Conservation (phyloP, 257 asterid species). For the Capsicum pubescens region DNA sequence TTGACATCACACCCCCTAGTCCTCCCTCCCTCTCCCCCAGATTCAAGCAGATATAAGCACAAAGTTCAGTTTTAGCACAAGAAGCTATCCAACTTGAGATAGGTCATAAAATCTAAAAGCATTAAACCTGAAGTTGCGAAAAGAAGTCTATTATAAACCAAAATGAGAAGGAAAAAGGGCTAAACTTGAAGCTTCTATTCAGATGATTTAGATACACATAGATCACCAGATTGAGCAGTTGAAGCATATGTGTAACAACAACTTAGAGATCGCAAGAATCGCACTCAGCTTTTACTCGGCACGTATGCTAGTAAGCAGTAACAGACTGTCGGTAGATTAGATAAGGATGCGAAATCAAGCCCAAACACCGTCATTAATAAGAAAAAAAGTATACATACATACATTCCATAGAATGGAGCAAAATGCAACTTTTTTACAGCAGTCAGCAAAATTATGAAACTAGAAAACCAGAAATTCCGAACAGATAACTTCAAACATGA, state of each 20-base stretch:
- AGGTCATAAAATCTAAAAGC: constrained; percentile 9
- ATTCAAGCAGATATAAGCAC: neutral
- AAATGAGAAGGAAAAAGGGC: neutral
- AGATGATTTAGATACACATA: neutral
- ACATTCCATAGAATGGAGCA: neutral
- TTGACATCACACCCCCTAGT: neutral
- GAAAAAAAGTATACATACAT: neutral
- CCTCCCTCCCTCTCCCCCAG: neutral
- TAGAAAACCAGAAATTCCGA: neutral
- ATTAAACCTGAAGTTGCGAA: neutral
- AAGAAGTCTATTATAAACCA: neutral
- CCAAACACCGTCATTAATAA: too few species aligned
- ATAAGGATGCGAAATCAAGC: neutral
- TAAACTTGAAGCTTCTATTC: neutral
- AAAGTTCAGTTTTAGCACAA: neutral
- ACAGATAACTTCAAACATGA: neutral
- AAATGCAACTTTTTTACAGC: neutral
- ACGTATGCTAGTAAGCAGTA: neutral
- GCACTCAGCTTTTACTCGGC: neutral
- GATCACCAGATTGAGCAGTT: neutral
- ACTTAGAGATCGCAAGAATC: constrained; percentile 18
- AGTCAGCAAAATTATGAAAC: neutral
- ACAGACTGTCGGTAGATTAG: neutral
- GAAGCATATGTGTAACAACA: neutral
- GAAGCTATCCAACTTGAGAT: neutral